Evolutionary conservation across 2,329 filamentous ascomycete genomes (phyloP).

Genomic region (Pseudogymnoascus sp.): DNA sequence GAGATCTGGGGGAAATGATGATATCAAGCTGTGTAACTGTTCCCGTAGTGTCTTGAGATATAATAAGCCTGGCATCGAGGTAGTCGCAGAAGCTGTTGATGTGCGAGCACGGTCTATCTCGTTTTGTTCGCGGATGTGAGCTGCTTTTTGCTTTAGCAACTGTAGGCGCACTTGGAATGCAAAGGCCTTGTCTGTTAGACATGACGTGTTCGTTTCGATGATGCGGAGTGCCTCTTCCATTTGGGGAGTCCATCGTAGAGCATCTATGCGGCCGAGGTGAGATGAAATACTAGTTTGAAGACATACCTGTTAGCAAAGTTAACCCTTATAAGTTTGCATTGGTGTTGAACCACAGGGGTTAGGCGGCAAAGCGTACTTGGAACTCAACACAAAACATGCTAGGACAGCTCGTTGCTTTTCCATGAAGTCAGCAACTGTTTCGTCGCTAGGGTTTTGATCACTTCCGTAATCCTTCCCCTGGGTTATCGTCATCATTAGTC

Average conservation of each 20-base stretch:
- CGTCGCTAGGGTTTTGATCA: slow-evolving; percentile 7
- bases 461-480: slow-evolving; percentile 21
- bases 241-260: slow-evolving; percentile 47
- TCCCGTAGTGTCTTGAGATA: slow-evolving; percentile 26
- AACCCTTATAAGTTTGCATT: slow-evolving; percentile 18
- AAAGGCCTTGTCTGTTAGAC: slow-evolving; percentile 41
- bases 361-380: slow-evolving; percentile 25
- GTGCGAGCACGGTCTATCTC: slow-evolving; percentile 17
- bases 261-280: slow-evolving; percentile 39
- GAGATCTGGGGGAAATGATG: slow-evolving; percentile 21
- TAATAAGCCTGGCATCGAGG: slow-evolving; percentile 17
- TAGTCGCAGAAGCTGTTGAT: slow-evolving; percentile 6
- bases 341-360: slow-evolving; percentile 4
- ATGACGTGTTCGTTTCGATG: slow-evolving; percentile 38
- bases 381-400: slow-evolving; percentile 37
- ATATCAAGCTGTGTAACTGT: slow-evolving; percentile 27
- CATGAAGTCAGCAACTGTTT: slow-evolving; percentile 20
- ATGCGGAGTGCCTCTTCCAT: slow-evolving; percentile 47
- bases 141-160: slow-evolving; percentile 21
- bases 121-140: slow-evolving; percentile 25
- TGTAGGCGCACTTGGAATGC: slow-evolving; percentile 32
- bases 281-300: slow-evolving; percentile 25
- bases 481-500: slow-evolving; percentile 13
- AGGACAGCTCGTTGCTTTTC: slow-evolving; percentile 43
- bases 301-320: background rate